These are phyloP conservation scores for Neurospora sp. DNA, from an alignment of 495 filamentous ascomycete species.

Conservation along the genomic window DNA sequence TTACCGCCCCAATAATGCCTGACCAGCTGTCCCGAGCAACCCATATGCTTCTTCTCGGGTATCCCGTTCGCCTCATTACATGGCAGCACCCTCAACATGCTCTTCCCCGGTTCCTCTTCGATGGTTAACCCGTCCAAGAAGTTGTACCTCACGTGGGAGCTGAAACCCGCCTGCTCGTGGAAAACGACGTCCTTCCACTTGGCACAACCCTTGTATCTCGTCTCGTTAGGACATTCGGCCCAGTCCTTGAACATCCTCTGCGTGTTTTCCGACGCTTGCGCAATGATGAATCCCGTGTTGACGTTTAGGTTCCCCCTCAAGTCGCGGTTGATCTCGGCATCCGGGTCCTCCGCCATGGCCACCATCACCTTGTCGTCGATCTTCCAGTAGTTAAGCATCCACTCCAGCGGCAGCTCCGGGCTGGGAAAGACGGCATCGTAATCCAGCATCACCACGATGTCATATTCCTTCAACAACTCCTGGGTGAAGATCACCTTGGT, in stretches of 20 bases:
- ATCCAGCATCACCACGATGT: conserved; percentile 42
- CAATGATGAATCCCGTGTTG: conserved; percentile 25
- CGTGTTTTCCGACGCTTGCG: conserved; percentile 17
- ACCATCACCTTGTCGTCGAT: conserved; percentile 31
- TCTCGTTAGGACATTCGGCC: conserved; percentile 16
- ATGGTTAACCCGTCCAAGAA: conserved; percentile 20
- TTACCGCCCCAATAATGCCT: conserved; percentile 22
- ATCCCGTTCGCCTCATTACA: conserved; percentile 23
- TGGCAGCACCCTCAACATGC: conserved; percentile 15
- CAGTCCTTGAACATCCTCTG: conserved; percentile 20
- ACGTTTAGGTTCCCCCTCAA: conserved; percentile 9
- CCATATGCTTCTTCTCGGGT: conserved; percentile 8
- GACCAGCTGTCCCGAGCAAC: conserved; percentile 17
- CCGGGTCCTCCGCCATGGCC: conserved; percentile 35
- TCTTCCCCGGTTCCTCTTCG: conserved; percentile 5
- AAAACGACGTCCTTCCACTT: conserved; percentile 15
- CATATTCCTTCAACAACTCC: conserved; percentile 33
- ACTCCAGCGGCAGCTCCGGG: conserved; percentile 42
- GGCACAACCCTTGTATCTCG: conserved; percentile 12
- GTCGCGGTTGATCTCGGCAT: conserved; percentile 14
- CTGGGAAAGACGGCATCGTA: conserved; percentile 38
- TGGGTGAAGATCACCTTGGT: conserved; percentile 38
- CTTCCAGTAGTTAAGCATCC: conserved; percentile 46
- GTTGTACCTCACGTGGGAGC: conserved; percentile 19
- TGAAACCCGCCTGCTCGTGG: conserved; percentile 23